Base-by-base conservation (phyloP, 2,329 filamentous ascomycete genomes). In the Venturia nashicola region DNA sequence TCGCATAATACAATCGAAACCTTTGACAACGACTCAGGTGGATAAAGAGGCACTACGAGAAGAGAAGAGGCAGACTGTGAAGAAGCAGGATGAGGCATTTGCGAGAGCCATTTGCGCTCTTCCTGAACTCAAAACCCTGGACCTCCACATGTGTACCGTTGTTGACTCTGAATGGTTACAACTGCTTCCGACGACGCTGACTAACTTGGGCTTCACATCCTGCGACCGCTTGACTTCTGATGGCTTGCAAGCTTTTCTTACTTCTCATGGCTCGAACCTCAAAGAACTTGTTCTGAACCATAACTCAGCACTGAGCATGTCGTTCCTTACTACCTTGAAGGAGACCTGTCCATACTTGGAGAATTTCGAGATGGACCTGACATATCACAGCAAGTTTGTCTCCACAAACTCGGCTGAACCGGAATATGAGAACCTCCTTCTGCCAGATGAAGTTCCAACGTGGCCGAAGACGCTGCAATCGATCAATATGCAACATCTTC, bases 251-350 rank as follows among this genome's bases (percentile, higher is more conserved):
- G 72, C 74, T 0, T 96, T 88, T 70, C 79, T 97, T 48, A 71
- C 78, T 6, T 82, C 82, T 0, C 85, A 90, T 69, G 92, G 91
- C 0, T 74, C 77, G 27, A 76, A 83, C n/a, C 77, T 97, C 27
- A 81, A 82, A 62, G 82, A 83, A 44, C 79, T 97, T 8, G 82
- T 80, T 1, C 77, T 97, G 5, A 83, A 87, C 62, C 89, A 96
- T 74, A 96, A 96, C 69, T 86, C 90, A 66, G 85, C 87, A 2
- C 78, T 97, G 46, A 88, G 86, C 69, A 76, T 97, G 48, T 84
- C 82, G 0, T 97, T 96, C 69, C 78, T 94, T 7, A 82, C 85
- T 0, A 74, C 81, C 34, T 75, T 97, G 57, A 85, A 83, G 20
- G 73, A 76, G 4, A 80, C 82, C 1, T 96, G 91, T 70, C 90